Evolutionary conservation across 2,329 filamentous ascomycete species (phyloP).

Genomic region (Calonectria henricotiae): DNA sequence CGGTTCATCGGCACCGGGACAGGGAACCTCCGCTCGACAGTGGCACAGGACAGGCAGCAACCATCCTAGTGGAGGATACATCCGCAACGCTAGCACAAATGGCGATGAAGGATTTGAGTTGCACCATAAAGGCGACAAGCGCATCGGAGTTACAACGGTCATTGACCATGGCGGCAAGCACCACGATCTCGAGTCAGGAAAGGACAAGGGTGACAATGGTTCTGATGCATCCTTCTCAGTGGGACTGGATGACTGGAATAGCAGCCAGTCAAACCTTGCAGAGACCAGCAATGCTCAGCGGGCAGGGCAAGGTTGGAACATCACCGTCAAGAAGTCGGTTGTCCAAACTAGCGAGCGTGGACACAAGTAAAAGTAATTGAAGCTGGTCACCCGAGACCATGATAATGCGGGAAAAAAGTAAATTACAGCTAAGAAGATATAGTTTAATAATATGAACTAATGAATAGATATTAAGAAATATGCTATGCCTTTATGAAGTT

Average conservation of each 20-base stretch:
- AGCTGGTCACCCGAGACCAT: neutral
- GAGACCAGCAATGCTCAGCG: neutral
- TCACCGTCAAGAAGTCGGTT: constrained; percentile 18
- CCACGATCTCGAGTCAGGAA: neutral
- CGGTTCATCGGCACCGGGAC: constrained; percentile 40
- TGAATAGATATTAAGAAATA: neutral
- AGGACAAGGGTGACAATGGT: constrained; percentile 3
- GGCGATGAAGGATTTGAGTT: constrained; percentile 21
- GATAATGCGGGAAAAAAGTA: neutral
- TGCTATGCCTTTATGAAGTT: too few species aligned
- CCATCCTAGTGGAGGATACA: constrained; percentile 42
- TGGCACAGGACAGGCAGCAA: constrained; percentile 48
- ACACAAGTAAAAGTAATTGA: neutral
- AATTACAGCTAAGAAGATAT: neutral
- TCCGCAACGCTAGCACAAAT: constrained; percentile 43
- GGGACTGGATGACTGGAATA: constrained; percentile 8
- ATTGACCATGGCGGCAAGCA: constrained; percentile 12
- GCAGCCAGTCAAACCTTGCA: constrained; percentile 14
- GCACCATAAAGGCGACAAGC: neutral
- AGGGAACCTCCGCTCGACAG: constrained; percentile 46
- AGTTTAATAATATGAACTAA: constrained; percentile 16
- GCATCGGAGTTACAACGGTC: constrained; percentile 2
- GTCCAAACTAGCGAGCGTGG: constrained; percentile 8
- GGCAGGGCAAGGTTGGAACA: constrained; percentile 4
- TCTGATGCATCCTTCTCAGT: constrained; percentile 15